These are phyloP conservation scores for Macrocybe sp. DNA, from an alignment of 1,284 basidiomycete species.

Conservation along the genomic window DNA sequence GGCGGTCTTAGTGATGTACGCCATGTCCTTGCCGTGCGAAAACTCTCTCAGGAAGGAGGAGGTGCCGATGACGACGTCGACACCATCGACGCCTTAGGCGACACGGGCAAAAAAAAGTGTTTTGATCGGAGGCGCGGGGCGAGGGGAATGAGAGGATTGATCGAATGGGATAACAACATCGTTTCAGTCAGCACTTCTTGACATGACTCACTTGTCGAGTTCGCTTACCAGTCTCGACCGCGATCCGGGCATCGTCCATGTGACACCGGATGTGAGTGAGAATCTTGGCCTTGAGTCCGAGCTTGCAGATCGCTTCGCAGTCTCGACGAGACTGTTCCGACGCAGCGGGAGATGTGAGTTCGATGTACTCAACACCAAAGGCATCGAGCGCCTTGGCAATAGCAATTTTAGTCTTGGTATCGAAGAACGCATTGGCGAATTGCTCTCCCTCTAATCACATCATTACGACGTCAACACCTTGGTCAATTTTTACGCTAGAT, in stretches of 20 bases:
- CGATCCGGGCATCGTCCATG: constrained; percentile 99
- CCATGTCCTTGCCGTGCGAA: constrained; percentile 99
- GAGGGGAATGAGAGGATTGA: too few species aligned
- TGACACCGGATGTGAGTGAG: constrained; percentile 99
- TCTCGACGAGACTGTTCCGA: constrained; percentile 94
- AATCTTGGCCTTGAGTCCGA: constrained; percentile 96
- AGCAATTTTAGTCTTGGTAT: constrained; percentile 99
- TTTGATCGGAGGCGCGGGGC: not conserved
- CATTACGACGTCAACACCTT: not conserved
- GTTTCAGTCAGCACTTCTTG: too few species aligned
- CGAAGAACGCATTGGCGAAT: constrained; percentile 99
- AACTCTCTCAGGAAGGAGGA: constrained; percentile 99
- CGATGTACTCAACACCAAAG: constrained; percentile 99
- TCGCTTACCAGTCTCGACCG: constrained; percentile 89
- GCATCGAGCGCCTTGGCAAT: constrained; percentile 97
- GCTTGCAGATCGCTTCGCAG: constrained; percentile 99
- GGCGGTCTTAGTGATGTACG: constrained; percentile 98
- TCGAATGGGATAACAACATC: too few species aligned
- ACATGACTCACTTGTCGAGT: too few species aligned
- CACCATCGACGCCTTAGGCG: constrained; percentile 90
- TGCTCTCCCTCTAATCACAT: constrained; percentile 86
- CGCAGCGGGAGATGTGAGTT: constrained; percentile 97
- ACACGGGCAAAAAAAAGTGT: not conserved
- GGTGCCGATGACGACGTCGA: constrained; percentile 99
- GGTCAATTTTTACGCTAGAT: too few species aligned